Evolutionary conservation across 345 rosid species (phyloP), one percentile per base, ranked within the genome.

Genomic region (Aquilaria malaccensis): DNA sequence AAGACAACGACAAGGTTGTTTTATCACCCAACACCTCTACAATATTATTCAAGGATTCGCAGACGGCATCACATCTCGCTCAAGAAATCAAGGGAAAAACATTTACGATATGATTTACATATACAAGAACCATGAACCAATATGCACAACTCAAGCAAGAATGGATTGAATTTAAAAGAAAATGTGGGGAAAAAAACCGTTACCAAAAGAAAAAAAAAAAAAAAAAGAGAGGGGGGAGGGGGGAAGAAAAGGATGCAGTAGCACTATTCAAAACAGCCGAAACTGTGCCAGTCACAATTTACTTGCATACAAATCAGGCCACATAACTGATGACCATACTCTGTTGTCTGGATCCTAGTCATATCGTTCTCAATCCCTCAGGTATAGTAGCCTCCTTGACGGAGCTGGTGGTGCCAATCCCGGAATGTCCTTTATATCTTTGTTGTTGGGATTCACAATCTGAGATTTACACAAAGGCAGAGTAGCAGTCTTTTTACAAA

Each of bases 341-440:
- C 32, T 48, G 14, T 31, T 32, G 13, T 30, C 57, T 48, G 63
- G 56, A 61, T 59, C 50, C 59, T 67, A 62, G 58, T 70, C 74
- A 48, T 74, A 67, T 5, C 13, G 55, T 22, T 22, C 22, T 22
- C 22, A 22, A 65, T 67, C 76, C 67, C 84, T 73, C 61, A 75
- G 53, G 62, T 80, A 88, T 61, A 94, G 74, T 55, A 90, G 83
- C 81, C 90, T 86, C 79, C 99, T 88, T 13, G 97, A 52, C 2
- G 91, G 97, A 15, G 91, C 96, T 33, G 97, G 99, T 30, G 99
- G 99, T 59, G 99, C 99, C 82, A 94, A 71, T 67, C 99, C 99
- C 37, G 99, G 99, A 76, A 94, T 86, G 81, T 94, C 97, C 76
- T 86, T 84, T 69, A 94, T 85, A 75, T 83, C 70, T 65, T 90